These are phyloP conservation scores for Tolypocladium nubicola DNA, from an alignment of 2,329 filamentous ascomycete species.

Conservation along the genomic window DNA sequence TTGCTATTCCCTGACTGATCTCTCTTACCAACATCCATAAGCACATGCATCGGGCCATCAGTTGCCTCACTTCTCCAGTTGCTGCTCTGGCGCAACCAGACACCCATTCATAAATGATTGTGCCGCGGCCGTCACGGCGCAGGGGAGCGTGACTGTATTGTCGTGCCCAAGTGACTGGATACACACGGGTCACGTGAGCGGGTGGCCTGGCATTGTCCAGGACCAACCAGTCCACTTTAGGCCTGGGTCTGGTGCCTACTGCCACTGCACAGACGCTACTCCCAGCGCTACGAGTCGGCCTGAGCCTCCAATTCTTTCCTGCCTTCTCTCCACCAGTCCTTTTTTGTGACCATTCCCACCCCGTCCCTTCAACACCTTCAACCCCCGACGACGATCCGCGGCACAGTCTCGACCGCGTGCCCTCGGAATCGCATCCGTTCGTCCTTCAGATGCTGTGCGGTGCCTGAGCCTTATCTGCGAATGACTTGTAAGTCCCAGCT, in stretches of 20 bases:
- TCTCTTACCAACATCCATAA: background rate
- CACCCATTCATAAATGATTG: background rate
- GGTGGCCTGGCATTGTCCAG: background rate
- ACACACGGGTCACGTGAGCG: background rate
- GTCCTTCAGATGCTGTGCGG: conserved; percentile 14
- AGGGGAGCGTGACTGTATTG: background rate
- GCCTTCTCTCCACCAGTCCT: conserved; percentile 23
- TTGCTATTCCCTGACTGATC: background rate
- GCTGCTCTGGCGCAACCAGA: background rate
- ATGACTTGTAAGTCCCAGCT: conserved; percentile 39
- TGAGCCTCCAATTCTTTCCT: conserved; percentile 30
- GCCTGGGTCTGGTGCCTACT: background rate
- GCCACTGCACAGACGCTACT: background rate
- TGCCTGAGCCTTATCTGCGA: conserved; percentile 30
- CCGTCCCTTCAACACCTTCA: conserved; percentile 21
- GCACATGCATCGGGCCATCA: background rate
- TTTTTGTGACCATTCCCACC: conserved; percentile 23
- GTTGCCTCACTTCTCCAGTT: too few relatives aligned
- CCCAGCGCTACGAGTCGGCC: conserved; percentile 5
- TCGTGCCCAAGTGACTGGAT: background rate
- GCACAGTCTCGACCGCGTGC: conserved; percentile 11
- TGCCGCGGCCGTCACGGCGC: background rate
- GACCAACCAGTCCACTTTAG: background rate
- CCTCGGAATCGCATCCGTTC: conserved; percentile 12
- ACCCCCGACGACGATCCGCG: conserved; percentile 11